Percentiles rank a stretch among this genome's conserved stretches.
Evolutionary conservation across 352 stramenopile species (phyloP).

Genomic region (Nannochloropsis limnetica): DNA sequence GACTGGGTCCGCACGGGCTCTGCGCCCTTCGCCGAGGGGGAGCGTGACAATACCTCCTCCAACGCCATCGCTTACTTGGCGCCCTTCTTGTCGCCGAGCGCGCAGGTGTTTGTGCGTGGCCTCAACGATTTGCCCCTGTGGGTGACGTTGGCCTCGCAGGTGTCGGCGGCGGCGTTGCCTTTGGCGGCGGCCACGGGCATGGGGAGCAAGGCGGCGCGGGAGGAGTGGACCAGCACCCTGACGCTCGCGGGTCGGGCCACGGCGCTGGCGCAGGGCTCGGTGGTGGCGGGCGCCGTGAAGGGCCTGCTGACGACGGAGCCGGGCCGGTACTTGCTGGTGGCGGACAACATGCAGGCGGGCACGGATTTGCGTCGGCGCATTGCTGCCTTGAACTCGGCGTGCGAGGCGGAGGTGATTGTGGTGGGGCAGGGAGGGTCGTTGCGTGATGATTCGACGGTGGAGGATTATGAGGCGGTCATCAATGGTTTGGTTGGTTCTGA

Average conservation of each 20-base stretch:
- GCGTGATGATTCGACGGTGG: background rate
- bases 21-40: background rate
- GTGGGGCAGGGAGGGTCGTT: background rate
- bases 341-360: background rate
- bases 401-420: background rate
- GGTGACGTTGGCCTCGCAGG: constrained; percentile 21
- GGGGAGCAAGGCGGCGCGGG: background rate
- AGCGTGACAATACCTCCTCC: background rate
- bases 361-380: constrained; percentile 21
- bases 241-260: background rate
- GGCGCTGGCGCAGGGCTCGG: background rate
- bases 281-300: background rate
- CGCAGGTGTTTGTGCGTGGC: background rate
- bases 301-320: background rate
- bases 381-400: background rate
- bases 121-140: constrained; percentile 1
- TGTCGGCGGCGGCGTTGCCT: background rate
- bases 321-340: background rate
- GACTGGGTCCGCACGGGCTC: constrained; percentile 25
- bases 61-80: background rate
- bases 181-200: background rate
- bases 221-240: constrained; percentile 10
- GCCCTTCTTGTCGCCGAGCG: background rate
- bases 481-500: background rate
- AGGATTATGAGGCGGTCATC: constrained; percentile 4